These are phyloP conservation scores for Boletus insuetus DNA, from an alignment of 768 basidiomycete genomes.

Conservation along the genomic window DNA sequence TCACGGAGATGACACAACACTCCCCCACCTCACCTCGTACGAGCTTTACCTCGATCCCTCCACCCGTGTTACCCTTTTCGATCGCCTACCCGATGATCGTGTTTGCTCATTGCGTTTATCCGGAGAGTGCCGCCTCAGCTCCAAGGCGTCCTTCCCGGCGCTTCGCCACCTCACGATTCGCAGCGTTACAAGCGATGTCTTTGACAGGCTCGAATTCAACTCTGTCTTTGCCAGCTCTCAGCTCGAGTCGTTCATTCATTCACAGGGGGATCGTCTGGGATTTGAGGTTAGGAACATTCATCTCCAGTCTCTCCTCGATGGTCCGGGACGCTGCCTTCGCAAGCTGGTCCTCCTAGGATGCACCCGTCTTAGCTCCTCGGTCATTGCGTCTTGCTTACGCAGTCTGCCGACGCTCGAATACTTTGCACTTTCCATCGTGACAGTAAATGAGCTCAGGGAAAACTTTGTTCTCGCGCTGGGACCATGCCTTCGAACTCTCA, in stretches of 20 bases:
- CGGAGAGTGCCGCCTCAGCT: constrained; percentile 29
- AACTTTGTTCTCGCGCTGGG: constrained; percentile 34
- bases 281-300: constrained; percentile 37
- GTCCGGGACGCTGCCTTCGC: constrained; percentile 20
- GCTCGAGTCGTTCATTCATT: constrained; percentile 37
- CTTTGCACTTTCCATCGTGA: constrained; percentile 36
- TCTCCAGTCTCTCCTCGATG: constrained; percentile 30
- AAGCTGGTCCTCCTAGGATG: constrained; percentile 38
- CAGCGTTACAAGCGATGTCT: constrained; percentile 34
- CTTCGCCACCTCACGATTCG: constrained; percentile 32
- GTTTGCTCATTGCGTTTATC: constrained; percentile 35
- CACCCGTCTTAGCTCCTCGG: constrained; percentile 29
- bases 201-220: constrained; percentile 32
- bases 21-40: constrained; percentile 26
- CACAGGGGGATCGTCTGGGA: constrained; percentile 32
- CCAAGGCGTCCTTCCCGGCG: constrained; percentile 3
- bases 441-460: constrained; percentile 32
- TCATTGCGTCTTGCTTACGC: constrained; percentile 29
- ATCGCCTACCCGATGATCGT: constrained; percentile 22
- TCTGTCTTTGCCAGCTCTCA: constrained; percentile 26
- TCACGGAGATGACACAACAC: neutral
- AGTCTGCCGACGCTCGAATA: constrained; percentile 30
- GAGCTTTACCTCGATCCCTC: constrained; percentile 33
- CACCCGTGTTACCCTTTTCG: constrained; percentile 30
- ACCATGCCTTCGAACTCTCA: constrained; percentile 30